Percentiles rank a stretch among this genome's conserved stretches.
phyloP scores from a whole-genome alignment of 1,139 yeast genomes.

The Chernovozyma sophiae-reginae region DNA sequence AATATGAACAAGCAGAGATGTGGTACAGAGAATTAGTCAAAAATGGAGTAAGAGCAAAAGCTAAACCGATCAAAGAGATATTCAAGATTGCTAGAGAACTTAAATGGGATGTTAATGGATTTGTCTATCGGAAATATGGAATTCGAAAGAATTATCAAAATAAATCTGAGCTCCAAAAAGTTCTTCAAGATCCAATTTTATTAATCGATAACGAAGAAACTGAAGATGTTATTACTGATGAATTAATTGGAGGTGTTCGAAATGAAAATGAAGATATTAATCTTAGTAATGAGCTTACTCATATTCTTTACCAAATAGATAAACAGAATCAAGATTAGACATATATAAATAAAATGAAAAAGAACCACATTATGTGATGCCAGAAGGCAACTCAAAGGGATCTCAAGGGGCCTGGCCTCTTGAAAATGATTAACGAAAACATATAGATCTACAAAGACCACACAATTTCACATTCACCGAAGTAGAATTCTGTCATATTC shows the following conservation, averaged over 20 bases:
- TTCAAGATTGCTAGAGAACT: conserved; percentile 33
- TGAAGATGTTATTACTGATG: conserved; percentile 19
- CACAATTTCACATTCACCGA: too few relatives aligned
- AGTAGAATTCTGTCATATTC: too few relatives aligned
- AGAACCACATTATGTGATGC: too few relatives aligned
- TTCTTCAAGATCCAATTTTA: conserved; percentile 20
- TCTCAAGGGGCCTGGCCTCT: too few relatives aligned
- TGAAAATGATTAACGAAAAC: too few relatives aligned
- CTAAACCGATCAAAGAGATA: conserved; percentile 25
- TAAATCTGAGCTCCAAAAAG: conserved; percentile 16
- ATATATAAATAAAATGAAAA: too few relatives aligned
- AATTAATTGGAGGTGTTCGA: conserved; percentile 15
- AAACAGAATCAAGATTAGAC: neutral
- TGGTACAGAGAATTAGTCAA: conserved; percentile 39
- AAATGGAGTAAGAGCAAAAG: conserved; percentile 28
- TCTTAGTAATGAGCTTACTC: conserved; percentile 18
- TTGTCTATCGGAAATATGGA: conserved; percentile 25
- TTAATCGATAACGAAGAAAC: conserved; percentile 14
- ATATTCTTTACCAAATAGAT: conserved; percentile 13
- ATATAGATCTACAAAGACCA: too few relatives aligned
- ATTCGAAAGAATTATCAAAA: conserved; percentile 21
- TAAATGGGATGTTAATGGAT: conserved; percentile 34
- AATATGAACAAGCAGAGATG: conserved; percentile 26
- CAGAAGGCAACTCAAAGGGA: too few relatives aligned
- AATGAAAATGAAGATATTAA: conserved; percentile 10